Evolutionary conservation across 2,329 filamentous ascomycete genomes (phyloP).

Genomic region (Penicillium hesseltinei): DNA sequence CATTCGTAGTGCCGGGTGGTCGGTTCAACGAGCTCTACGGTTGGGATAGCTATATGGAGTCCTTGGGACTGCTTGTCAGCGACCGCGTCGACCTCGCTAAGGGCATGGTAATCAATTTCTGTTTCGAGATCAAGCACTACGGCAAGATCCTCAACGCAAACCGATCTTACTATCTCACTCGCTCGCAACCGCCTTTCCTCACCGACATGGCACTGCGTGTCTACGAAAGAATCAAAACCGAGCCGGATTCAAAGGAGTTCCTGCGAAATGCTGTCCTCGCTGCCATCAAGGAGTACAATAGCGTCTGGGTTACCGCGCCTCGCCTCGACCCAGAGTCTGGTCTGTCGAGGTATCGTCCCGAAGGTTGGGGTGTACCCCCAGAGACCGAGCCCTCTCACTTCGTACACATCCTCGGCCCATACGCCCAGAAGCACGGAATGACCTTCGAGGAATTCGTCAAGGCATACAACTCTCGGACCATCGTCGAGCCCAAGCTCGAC

Average conservation of each 20-base stretch:
- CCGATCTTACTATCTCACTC: constrained; percentile 87
- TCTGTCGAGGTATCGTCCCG: constrained; percentile 79
- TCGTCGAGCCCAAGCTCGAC: constrained; percentile 84
- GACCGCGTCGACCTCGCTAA: constrained; percentile 85
- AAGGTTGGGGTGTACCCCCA: constrained; percentile 80
- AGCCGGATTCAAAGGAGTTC: constrained; percentile 77
- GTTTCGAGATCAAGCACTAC: constrained; percentile 97
- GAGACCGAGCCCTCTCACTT: constrained; percentile 90
- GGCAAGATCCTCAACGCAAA: constrained; percentile 98
- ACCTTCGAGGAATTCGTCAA: constrained; percentile 78
- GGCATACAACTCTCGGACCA: constrained; percentile 76
- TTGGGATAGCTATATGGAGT: constrained; percentile 99
- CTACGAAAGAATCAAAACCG: constrained; percentile 88
- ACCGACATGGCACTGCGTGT: constrained; percentile 96
- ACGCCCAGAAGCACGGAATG: constrained; percentile 80
- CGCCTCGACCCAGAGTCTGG: constrained; percentile 75
- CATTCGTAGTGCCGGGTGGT: constrained; percentile 95
- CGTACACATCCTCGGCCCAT: constrained; percentile 75
- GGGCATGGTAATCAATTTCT: constrained; percentile 93
- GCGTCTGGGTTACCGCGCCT: constrained; percentile 78
- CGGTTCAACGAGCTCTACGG: constrained; percentile 98
- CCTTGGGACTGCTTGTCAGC: constrained; percentile 80
- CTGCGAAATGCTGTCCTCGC: constrained; percentile 76
- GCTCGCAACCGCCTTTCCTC: constrained; percentile 93
- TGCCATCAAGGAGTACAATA: constrained; percentile 95